These are phyloP conservation scores for Saccharomyces uvarum DNA, from an alignment of 1,139 yeast species.

Conservation along the genomic window DNA sequence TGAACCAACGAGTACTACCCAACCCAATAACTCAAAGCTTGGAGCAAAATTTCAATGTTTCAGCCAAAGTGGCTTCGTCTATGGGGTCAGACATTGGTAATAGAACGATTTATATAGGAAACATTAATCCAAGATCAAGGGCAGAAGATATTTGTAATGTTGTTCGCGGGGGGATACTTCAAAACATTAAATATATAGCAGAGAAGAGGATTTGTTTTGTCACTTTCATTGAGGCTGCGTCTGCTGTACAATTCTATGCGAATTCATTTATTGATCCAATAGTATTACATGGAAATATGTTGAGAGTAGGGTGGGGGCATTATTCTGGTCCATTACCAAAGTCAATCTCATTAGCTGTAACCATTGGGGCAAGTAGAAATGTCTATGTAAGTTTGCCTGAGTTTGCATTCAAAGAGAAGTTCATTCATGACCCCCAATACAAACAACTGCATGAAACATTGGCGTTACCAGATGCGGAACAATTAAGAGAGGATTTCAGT, in stretches of 20 bases:
- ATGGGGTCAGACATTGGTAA: conserved; percentile 75
- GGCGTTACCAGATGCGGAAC: conserved; percentile 40
- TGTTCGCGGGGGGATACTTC: conserved; percentile 74
- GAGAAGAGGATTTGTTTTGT: conserved; percentile 79
- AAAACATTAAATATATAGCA: conserved; percentile 60
- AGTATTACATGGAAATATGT: conserved; percentile 64
- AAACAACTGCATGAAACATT: conserved; percentile 22
- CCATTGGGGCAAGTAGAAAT: conserved; percentile 76
- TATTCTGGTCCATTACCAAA: conserved; percentile 72
- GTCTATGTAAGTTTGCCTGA: conserved; percentile 64
- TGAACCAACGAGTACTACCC: conserved; percentile 5
- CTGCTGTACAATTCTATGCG: conserved; percentile 78
- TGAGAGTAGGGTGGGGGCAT: conserved; percentile 82
- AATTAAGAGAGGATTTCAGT: conserved; percentile 57
- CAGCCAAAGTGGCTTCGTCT: conserved; percentile 64
- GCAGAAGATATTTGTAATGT: conserved; percentile 78
- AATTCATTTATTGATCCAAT: conserved; percentile 70
- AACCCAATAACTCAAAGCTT: conserved; percentile 36
- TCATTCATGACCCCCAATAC: conserved; percentile 27
- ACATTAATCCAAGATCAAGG: conserved; percentile 67
- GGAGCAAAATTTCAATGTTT: conserved; percentile 60
- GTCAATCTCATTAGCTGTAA: conserved; percentile 67
- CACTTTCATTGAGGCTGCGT: conserved; percentile 70
- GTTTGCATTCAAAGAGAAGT: conserved; percentile 32
- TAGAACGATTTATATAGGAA: conserved; percentile 71